Evolutionary conservation across 495 filamentous ascomycete species (phyloP).

Genomic region (Penicillium cosmopolitanum): DNA sequence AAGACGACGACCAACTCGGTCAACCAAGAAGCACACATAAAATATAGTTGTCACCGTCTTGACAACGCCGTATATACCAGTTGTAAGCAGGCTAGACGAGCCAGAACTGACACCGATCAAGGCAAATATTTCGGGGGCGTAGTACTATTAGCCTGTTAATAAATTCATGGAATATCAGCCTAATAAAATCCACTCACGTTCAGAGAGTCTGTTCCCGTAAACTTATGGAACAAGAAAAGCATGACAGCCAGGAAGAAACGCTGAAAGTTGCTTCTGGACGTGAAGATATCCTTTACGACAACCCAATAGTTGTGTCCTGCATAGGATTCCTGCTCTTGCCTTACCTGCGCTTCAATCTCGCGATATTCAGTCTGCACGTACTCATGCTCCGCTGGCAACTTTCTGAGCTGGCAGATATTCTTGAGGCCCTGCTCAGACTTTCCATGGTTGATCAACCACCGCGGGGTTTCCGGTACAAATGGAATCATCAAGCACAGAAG

Average conservation of each 20-base stretch:
- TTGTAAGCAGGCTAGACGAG: constrained; percentile 41
- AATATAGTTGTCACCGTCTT: constrained; percentile 57
- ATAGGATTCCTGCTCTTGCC: constrained; percentile 31
- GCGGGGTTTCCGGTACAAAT: constrained; percentile 53
- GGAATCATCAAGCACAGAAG: constrained; percentile 64
- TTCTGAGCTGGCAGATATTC: constrained; percentile 60
- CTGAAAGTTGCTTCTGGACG: constrained; percentile 26
- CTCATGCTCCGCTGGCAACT: constrained; percentile 56
- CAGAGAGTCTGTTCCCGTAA: constrained; percentile 44
- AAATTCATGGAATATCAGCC: neutral
- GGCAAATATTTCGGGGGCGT: constrained; percentile 47
- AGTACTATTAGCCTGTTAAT: constrained; percentile 31
- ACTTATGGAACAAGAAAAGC: constrained; percentile 47
- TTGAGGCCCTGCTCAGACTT: constrained; percentile 52
- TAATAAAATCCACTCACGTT: constrained; percentile 17
- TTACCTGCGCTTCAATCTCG: constrained; percentile 32
- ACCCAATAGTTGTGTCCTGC: constrained; percentile 32
- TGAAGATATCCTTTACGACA: constrained; percentile 31
- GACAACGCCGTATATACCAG: constrained; percentile 48
- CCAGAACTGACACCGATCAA: constrained; percentile 40
- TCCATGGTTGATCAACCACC: constrained; percentile 55
- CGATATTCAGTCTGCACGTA: constrained; percentile 54
- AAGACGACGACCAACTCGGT: constrained; percentile 52
- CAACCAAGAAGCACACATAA: constrained; percentile 60
- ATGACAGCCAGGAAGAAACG: constrained; percentile 37